phyloP scores from a whole-genome alignment of 345 rosid species.

The Mercurialis annua region DNA sequence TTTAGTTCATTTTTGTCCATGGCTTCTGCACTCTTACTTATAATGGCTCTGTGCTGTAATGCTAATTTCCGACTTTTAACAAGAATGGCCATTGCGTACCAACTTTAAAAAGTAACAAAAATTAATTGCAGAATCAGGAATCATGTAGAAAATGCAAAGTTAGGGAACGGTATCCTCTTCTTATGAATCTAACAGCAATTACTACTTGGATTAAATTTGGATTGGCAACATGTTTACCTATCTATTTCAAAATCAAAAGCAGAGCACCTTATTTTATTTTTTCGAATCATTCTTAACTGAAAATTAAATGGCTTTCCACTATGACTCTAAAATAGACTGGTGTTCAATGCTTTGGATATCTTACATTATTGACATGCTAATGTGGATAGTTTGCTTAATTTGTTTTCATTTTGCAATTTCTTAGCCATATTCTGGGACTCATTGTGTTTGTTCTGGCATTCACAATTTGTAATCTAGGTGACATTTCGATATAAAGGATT shows the following conservation, averaged over 20 bases:
- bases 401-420: neutral
- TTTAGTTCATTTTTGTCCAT: neutral
- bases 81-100: neutral
- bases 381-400: neutral
- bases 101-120: neutral
- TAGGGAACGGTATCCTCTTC: neutral
- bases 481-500: slow-evolving; percentile 88
- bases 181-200: neutral
- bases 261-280: too few relatives aligned
- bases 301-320: neutral
- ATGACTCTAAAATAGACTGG: neutral
- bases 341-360: neutral
- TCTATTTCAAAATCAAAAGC: too few relatives aligned
- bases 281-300: neutral
- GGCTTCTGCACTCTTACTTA: neutral
- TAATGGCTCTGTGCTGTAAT: neutral
- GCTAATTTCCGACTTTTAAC: neutral
- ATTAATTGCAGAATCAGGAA: neutral
- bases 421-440: neutral
- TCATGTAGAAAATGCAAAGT: neutral
- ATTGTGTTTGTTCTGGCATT: neutral
- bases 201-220: neutral
- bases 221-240: neutral
- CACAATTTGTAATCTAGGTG: slow-evolving; percentile 32
- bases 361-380: neutral